phyloP scores from a whole-genome alignment of 495 filamentous ascomycete genomes.

The Tetracladium setigerum region DNA sequence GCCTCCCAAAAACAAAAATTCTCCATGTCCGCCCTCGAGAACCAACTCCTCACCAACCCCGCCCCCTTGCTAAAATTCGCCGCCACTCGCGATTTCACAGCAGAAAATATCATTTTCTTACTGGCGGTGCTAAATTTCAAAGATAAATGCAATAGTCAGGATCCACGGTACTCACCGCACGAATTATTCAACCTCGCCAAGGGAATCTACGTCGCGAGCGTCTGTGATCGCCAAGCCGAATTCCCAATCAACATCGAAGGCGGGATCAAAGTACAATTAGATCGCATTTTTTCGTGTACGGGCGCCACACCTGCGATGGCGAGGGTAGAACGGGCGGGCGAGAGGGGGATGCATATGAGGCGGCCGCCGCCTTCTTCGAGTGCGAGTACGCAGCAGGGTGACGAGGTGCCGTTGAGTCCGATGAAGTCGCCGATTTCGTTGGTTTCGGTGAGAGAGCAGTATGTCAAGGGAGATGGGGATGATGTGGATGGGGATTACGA shows the following conservation, averaged over 20 bases:
- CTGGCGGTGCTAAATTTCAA: constrained; percentile 51
- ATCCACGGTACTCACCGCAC: constrained; percentile 20
- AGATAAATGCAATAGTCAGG: constrained; percentile 20
- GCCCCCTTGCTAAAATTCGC: constrained; percentile 51
- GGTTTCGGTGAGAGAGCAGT: neutral
- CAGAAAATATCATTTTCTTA: constrained; percentile 62
- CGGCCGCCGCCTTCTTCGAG: constrained; percentile 5
- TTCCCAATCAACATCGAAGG: constrained; percentile 58
- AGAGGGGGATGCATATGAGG: constrained; percentile 9
- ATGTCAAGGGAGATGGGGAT: neutral
- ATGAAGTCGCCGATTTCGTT: neutral
- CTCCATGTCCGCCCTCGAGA: constrained; percentile 53
- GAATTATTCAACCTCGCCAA: constrained; percentile 44
- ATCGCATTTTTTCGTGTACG: constrained; percentile 34
- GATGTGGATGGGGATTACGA: constrained; percentile 14
- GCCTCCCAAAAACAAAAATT: constrained; percentile 36
- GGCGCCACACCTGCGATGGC: constrained; percentile 19
- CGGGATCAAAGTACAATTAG: constrained; percentile 36
- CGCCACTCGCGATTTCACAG: constrained; percentile 55
- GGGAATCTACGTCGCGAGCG: constrained; percentile 49
- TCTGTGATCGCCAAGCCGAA: constrained; percentile 45
- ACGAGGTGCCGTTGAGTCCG: constrained; percentile 1
- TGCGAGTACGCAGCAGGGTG: too few species aligned
- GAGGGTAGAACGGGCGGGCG: constrained; percentile 13
- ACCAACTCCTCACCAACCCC: constrained; percentile 46